These are phyloP conservation scores for Salix exigua DNA, from an alignment of 345 rosid genomes.

Conservation along the genomic window DNA sequence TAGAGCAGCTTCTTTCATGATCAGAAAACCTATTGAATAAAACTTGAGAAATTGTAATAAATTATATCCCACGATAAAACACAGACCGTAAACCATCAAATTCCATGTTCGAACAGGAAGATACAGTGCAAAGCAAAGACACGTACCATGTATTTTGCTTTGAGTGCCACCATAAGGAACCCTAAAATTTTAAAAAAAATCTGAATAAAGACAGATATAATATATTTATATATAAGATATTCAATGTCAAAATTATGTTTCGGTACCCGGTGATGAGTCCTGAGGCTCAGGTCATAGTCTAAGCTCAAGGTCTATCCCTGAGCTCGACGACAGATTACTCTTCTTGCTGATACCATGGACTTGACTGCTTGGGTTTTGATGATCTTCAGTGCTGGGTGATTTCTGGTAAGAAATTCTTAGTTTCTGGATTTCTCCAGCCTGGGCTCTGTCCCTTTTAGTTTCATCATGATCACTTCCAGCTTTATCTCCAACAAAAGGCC, in stretches of 20 bases:
- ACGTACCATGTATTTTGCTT: no score
- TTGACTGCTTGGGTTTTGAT: slow-evolving; percentile 3
- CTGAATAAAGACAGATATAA: not conserved
- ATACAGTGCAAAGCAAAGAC: not conserved
- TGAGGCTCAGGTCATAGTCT: slow-evolving; percentile 49
- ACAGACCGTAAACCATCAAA: not conserved
- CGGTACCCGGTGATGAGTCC: slow-evolving; percentile 32
- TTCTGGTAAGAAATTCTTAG: slow-evolving; percentile 32
- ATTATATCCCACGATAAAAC: no score
- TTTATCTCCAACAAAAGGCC: slow-evolving; percentile 20
- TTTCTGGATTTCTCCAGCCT: slow-evolving; percentile 20
- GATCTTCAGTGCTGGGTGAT: slow-evolving; percentile 10
- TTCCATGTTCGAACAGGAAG: not conserved
- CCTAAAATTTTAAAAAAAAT: not conserved
- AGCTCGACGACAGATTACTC: slow-evolving; percentile 7
- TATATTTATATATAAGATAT: not conserved
- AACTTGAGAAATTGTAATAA: no score
- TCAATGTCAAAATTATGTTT: slow-evolving; percentile 42
- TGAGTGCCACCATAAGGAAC: not conserved
- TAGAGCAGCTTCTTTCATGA: no score
- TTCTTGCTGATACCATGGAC: slow-evolving; percentile 4
- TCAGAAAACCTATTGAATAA: no score
- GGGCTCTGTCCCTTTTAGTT: not conserved
- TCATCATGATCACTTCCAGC: not conserved
- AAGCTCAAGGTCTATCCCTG: slow-evolving; percentile 50